Conservation (phyloP, 768 basidiomycete species). For the Lepiota venenata region DNA sequence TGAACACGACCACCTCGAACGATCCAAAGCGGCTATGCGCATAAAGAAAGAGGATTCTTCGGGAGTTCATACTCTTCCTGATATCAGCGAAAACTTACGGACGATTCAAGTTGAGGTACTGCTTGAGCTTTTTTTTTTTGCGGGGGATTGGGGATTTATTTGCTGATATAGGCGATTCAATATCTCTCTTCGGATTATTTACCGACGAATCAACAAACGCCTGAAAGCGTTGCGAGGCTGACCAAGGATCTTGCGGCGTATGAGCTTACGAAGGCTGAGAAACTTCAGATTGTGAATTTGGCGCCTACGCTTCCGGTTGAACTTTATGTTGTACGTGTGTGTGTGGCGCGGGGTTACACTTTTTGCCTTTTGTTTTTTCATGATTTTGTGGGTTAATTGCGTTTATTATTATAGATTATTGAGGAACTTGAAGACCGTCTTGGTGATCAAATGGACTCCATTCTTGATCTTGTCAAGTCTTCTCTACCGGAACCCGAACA, state of each 20-base stretch:
- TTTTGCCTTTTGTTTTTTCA: neutral
- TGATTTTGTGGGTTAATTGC: too few relatives aligned
- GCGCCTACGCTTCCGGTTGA: slow-evolving; percentile 81
- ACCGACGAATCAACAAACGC: slow-evolving; percentile 62
- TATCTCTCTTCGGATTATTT: slow-evolving; percentile 78
- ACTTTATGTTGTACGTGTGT: slow-evolving; percentile 67
- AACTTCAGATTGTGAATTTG: slow-evolving; percentile 89
- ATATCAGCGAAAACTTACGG: slow-evolving; percentile 75
- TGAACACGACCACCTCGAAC: slow-evolving; percentile 67
- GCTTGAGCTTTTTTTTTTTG: too few relatives aligned
- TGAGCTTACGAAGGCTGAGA: slow-evolving; percentile 86
- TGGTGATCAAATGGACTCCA: slow-evolving; percentile 62
- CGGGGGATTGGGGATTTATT: too few relatives aligned
- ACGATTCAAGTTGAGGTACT: slow-evolving; percentile 85
- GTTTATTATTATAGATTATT: slow-evolving; percentile 41
- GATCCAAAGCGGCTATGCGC: slow-evolving; percentile 65
- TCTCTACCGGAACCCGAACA: neutral
- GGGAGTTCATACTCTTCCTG: slow-evolving; percentile 30
- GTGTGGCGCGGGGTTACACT: too few relatives aligned
- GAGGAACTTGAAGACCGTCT: slow-evolving; percentile 89
- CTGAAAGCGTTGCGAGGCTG: slow-evolving; percentile 60
- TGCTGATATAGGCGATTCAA: slow-evolving; percentile 80
- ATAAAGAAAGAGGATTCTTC: slow-evolving; percentile 71
- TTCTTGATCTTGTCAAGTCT: slow-evolving; percentile 52
- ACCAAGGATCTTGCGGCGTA: slow-evolving; percentile 64